Base-by-base conservation (phyloP, 116 monocot species). In the Posidonia oceanica region DNA sequence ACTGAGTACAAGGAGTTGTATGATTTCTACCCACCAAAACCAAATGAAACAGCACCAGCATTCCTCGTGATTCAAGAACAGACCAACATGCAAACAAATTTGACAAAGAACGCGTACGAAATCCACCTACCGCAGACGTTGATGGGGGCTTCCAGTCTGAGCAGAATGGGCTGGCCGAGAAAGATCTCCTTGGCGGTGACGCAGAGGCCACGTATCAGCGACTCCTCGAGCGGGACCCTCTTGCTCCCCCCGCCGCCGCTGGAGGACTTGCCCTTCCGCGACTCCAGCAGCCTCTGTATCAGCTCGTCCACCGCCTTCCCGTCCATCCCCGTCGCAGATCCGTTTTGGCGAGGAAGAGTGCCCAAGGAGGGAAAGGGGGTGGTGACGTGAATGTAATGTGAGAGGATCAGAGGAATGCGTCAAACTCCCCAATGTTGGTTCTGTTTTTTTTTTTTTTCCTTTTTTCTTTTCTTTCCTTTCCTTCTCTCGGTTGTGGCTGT, bases 61-160 rank as follows among this genome's bases (percentile, higher is more conserved):
- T 48, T 10, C 2, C 48, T 10, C 11, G 8, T 10, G 12, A 48
- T 48, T 8, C 42, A n/a, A 10, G 39, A 39, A 16, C 61, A 61
- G 23, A 29, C 13, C 61, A 61, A 61, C 18, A 58, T 7, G 17
- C 17, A 58, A 58, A 4, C 57, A 7, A 58, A n/a, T 58, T 4
- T 17, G 20, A 68, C 4, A 38, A 52, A 10, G 52, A 22, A 51
- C 18, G 11, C 1, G 29, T 3, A 38, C 36, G 15, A 7, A 57
- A 23, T 18, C 16, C 59, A 21, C 61, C 16, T 36, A 87, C 91
- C 91, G 68, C 91, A 91, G 74, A 87, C 84, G 72, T 91, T 87
- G 74, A 91, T 81, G 59, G 90, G 90, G 2, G 90, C 84, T 21
- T 78, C 69, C 22, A 90, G 65, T 52, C 82, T 77, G 40, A 90